Conservation (phyloP, 129 eudicot genomes). For the Centrapalus pauciflorus region DNA sequence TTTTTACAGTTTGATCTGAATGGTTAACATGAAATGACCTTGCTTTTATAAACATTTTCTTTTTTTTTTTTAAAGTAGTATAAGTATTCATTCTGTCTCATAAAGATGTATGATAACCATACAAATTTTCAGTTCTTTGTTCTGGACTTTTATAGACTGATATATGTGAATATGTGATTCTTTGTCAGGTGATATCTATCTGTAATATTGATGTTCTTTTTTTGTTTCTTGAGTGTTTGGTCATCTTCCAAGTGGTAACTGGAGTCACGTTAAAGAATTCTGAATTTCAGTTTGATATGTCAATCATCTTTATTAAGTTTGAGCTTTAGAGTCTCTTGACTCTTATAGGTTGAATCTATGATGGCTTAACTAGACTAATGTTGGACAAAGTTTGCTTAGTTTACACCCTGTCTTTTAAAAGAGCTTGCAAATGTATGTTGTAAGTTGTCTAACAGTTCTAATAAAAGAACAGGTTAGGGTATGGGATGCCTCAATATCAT, state of each 20-base stretch:
- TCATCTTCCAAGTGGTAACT: background rate
- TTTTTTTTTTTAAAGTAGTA: background rate
- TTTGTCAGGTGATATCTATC: background rate
- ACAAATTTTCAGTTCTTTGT: background rate
- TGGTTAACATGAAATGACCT: background rate
- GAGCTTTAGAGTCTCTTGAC: background rate
- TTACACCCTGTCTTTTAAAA: background rate
- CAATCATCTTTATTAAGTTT: no score
- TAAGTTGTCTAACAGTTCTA: slow-evolving; percentile 7
- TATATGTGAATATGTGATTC: background rate
- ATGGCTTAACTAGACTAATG: background rate
- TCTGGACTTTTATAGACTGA: background rate
- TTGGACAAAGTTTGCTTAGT: background rate
- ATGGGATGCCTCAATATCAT: slow-evolving; percentile 69
- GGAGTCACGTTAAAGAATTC: no score
- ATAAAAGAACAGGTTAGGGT: slow-evolving; percentile 53
- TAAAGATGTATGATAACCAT: background rate
- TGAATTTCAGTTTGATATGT: background rate
- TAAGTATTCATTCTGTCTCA: background rate
- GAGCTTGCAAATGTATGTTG: background rate
- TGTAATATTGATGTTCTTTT: background rate
- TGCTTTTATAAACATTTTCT: background rate
- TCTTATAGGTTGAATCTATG: background rate
- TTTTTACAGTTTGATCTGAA: background rate
- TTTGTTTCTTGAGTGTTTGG: background rate